Evolutionary conservation across 108 stramenopile species (phyloP).

Genomic region (Epithemia pelagica): DNA sequence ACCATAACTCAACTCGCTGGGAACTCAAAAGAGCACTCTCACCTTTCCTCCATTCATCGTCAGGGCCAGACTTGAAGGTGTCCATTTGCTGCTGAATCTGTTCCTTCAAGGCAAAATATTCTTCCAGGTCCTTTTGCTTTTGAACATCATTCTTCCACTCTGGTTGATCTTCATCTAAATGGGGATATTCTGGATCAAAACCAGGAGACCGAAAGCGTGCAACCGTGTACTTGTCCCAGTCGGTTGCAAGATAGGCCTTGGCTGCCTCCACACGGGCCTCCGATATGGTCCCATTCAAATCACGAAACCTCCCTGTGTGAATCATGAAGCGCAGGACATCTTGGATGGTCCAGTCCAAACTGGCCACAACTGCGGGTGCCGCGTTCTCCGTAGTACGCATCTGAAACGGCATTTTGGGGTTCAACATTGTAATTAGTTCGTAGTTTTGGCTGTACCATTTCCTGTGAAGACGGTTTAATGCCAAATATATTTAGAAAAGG

Average conservation of each 20-base stretch:
- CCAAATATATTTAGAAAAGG: constrained; percentile 5
- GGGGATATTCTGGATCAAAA: constrained; percentile 72
- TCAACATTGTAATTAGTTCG: constrained; percentile 70
- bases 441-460: constrained; percentile 69
- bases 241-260: constrained; percentile 48
- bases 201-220: constrained; percentile 56
- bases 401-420: constrained; percentile 73
- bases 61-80: constrained; percentile 50
- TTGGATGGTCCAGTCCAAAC: constrained; percentile 69
- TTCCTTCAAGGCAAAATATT: constrained; percentile 55
- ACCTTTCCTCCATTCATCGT: constrained; percentile 62
- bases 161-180: constrained; percentile 41
- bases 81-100: constrained; percentile 52
- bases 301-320: constrained; percentile 65
- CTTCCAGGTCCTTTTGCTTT: constrained; percentile 34
- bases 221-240: constrained; percentile 32
- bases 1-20: constrained; percentile 85
- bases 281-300: constrained; percentile 58
- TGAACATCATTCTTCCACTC: constrained; percentile 57
- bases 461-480: constrained; percentile 16
- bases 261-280: constrained; percentile 73
- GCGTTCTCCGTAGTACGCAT: constrained; percentile 76
- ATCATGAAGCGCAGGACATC: constrained; percentile 82
- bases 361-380: constrained; percentile 82
- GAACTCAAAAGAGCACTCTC: constrained; percentile 81